Evolutionary conservation across 106 monocot species (phyloP), one percentile per base, ranked within the genome.

Genomic region (Dactylorhiza incarnata): DNA sequence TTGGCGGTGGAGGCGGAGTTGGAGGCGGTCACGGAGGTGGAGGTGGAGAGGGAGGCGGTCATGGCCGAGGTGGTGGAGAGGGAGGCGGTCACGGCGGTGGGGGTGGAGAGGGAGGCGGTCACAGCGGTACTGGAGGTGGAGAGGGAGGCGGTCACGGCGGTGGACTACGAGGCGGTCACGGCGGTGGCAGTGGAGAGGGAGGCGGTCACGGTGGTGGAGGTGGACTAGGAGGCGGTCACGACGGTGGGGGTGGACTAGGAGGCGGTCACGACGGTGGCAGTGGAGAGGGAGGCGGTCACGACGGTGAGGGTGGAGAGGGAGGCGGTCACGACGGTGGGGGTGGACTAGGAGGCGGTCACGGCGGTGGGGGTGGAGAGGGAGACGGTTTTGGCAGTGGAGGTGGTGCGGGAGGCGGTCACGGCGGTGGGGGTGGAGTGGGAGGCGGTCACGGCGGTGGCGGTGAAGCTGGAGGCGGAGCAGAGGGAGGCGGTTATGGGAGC

Each of bases 101-200:
- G 1, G 29, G 17, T n/a, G 75, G n/a, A 10, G 43, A 17, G 12
- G 53, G 53, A 4, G 54, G 55, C 15, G 74, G 74, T 14, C 15
- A 49, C 46, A 59, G 75, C 7, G 46, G 45, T 5, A n/a, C n/a
- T n/a, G 75, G 75, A 19, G 75, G 75, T 5, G 75, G 56, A 15
- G 75, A 44, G 7, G 75, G 75, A 11, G 43, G 58, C 1, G 75
- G 75, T 24, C n/a, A 22, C 9, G 73, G 73, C 1, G 49, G 73
- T 1, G 73, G 73, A 6, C 29, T 2, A 2, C 17, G 58, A 16
- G 55, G 19, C 14, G 58, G 75, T 9, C 44, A n/a, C 16, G 75
- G 75, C 9, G 25, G 43, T 0, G 75, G 75, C 5, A 20, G 59
- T 13, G 75, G 75, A 6, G 23, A 16, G 1, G 75, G 75, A 10